These are phyloP conservation scores for Euphrasia confusa DNA, from an alignment of 257 asterid species.

Conservation along the genomic window DNA sequence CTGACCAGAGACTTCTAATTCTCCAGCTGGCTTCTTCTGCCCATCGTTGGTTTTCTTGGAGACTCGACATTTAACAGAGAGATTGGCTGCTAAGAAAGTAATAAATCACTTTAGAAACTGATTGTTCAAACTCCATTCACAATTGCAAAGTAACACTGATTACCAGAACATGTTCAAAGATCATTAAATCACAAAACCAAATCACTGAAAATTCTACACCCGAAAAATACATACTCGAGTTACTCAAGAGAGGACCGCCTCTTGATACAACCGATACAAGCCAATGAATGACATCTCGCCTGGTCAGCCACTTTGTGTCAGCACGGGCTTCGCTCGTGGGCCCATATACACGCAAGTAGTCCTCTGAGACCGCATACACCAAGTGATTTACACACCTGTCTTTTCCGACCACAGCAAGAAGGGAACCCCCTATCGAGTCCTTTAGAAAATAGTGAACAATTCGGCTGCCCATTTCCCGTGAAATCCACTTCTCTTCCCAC, in stretches of 20 bases:
- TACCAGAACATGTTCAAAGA: too few relatives aligned
- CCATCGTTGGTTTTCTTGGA: slow-evolving; percentile 3
- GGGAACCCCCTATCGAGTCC: slow-evolving; percentile 26
- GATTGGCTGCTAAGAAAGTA: slow-evolving; percentile 12
- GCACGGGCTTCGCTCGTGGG: slow-evolving; percentile 21
- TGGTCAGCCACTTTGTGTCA: slow-evolving; percentile 38
- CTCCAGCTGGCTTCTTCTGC: background rate
- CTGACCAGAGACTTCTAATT: background rate
- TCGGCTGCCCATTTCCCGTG: slow-evolving; percentile 32
- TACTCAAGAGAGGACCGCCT: slow-evolving; percentile 24
- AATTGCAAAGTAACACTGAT: too few relatives aligned
- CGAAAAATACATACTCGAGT: slow-evolving; percentile 28
- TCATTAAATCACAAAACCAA: background rate
- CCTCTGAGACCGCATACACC: slow-evolving; percentile 32
- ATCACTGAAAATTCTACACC: background rate
- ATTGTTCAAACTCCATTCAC: too few relatives aligned
- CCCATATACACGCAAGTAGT: slow-evolving; percentile 34
- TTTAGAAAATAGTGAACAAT: slow-evolving; percentile 35
- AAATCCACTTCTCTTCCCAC: slow-evolving; percentile 39
- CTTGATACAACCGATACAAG: slow-evolving; percentile 32
- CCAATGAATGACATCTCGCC: slow-evolving; percentile 39
- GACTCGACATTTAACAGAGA: slow-evolving; percentile 6
- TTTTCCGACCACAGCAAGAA: slow-evolving; percentile 46
- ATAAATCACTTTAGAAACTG: background rate
- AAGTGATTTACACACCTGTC: slow-evolving; percentile 43